These are phyloP conservation scores for Cenococcum geophilum DNA, from an alignment of 495 filamentous ascomycete genomes.

Conservation along the genomic window DNA sequence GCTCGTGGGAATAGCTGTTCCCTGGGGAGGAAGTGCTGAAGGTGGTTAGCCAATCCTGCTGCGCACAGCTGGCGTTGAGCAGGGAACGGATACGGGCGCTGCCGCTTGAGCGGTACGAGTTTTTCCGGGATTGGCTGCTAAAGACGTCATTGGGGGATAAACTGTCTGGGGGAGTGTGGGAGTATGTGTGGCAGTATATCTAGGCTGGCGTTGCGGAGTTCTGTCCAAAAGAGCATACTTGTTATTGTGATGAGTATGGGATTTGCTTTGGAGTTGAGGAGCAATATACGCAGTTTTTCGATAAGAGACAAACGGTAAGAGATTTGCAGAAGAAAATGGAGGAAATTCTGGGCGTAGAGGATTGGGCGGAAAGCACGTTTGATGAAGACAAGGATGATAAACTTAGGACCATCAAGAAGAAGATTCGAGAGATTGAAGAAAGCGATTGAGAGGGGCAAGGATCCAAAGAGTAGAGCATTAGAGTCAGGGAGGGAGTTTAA, in stretches of 20 bases:
- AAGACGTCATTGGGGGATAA: slow-evolving; percentile 5
- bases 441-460: slow-evolving; percentile 10
- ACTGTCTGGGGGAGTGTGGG: slow-evolving; percentile 9
- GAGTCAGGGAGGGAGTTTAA: slow-evolving; percentile 8
- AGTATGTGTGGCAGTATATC: slow-evolving; percentile 18
- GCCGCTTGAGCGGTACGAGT: slow-evolving; percentile 5
- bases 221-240: slow-evolving; percentile 15
- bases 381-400: neutral
- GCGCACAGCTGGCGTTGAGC: slow-evolving; percentile 9
- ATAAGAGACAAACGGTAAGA: neutral
- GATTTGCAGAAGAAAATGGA: neutral
- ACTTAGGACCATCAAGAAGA: neutral
- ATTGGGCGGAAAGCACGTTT: neutral
- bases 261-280: slow-evolving; percentile 15
- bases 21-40: slow-evolving; percentile 4
- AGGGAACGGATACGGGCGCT: slow-evolving; percentile 9
- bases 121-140: slow-evolving; percentile 12
- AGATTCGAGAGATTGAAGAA: neutral
- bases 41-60: slow-evolving; percentile 11
- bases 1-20: slow-evolving; percentile 7
- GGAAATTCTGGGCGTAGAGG: neutral
- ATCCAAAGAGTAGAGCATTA: slow-evolving; percentile 5
- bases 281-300: slow-evolving; percentile 3
- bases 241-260: slow-evolving; percentile 18
- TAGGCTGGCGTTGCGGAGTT: slow-evolving; percentile 6